These are phyloP conservation scores for Globisporangium lucens DNA, from an alignment of 352 stramenopile species.

Conservation along the genomic window DNA sequence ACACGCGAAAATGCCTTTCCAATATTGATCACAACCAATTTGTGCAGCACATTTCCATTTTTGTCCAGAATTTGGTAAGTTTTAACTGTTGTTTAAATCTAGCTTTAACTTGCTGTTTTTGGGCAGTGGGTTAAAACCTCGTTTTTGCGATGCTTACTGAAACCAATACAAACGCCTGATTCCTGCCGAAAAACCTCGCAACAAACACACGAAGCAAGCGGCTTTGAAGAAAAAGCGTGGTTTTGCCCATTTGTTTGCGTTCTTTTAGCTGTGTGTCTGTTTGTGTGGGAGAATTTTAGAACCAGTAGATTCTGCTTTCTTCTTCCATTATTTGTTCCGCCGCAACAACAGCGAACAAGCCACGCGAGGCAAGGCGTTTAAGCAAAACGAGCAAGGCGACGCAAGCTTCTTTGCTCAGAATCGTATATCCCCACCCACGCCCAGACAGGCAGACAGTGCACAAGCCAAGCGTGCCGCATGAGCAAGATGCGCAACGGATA, in stretches of 20 bases:
- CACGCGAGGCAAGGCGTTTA: background rate
- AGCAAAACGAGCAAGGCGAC: background rate
- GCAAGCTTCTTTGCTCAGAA: background rate
- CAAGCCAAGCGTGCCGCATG: background rate
- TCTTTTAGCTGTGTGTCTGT: no score
- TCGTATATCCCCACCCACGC: background rate
- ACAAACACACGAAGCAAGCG: background rate
- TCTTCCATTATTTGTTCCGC: background rate
- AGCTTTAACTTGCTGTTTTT: background rate
- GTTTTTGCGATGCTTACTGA: background rate
- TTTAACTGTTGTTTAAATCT: no score
- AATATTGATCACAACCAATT: background rate
- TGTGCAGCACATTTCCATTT: background rate
- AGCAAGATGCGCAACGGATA: conserved; percentile 16
- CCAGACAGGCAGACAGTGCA: background rate
- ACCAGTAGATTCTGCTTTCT: background rate
- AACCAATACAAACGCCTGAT: background rate
- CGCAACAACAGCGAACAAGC: background rate
- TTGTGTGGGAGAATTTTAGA: no score
- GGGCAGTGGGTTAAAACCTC: conserved; percentile 8
- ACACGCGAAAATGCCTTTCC: background rate
- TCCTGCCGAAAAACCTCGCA: background rate
- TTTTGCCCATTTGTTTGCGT: no score
- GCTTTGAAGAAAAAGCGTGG: no score
- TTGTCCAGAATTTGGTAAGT: background rate